Evolutionary conservation across 75 land plant species (phyloP).

Genomic region (Pinus taeda): DNA sequence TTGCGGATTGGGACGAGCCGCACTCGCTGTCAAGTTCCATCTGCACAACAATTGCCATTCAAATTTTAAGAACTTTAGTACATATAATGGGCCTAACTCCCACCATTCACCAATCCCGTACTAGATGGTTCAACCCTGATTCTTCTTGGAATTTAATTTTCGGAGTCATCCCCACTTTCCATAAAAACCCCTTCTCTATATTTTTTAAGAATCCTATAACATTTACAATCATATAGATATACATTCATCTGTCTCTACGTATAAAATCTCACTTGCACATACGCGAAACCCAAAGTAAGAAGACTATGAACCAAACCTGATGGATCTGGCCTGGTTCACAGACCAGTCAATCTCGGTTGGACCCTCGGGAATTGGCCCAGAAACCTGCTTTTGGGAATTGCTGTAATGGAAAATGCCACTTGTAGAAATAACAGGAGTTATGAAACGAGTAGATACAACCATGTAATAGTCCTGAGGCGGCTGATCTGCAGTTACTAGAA

Average conservation of each 20-base stretch:
- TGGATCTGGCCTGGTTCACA: constrained; percentile 48
- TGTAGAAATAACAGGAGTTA: constrained; percentile 25
- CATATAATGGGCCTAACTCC: too few species aligned
- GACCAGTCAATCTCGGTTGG: constrained; percentile 51
- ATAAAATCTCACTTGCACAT: too few species aligned
- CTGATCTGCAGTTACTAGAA: constrained; percentile 38
- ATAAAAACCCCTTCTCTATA: too few species aligned
- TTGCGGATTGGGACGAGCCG: constrained; percentile 87
- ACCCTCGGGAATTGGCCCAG: constrained; percentile 59
- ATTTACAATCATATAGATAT: neutral
- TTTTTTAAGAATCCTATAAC: neutral
- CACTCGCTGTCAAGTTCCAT: constrained; percentile 76
- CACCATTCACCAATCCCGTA: too few species aligned
- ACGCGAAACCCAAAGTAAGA: too few species aligned
- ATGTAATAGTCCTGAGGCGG: constrained; percentile 32
- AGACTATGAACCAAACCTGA: neutral
- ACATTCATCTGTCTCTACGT: constrained; percentile 7
- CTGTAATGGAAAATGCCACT: constrained; percentile 56
- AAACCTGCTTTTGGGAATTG: constrained; percentile 42
- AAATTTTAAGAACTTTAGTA: neutral
- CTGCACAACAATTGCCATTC: constrained; percentile 22
- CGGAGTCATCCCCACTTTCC: neutral
- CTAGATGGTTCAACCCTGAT: neutral
- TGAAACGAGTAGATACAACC: constrained; percentile 42
- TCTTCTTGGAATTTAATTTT: neutral